Base-by-base conservation (phyloP, 345 rosid species). In the Carallia brachiata region DNA sequence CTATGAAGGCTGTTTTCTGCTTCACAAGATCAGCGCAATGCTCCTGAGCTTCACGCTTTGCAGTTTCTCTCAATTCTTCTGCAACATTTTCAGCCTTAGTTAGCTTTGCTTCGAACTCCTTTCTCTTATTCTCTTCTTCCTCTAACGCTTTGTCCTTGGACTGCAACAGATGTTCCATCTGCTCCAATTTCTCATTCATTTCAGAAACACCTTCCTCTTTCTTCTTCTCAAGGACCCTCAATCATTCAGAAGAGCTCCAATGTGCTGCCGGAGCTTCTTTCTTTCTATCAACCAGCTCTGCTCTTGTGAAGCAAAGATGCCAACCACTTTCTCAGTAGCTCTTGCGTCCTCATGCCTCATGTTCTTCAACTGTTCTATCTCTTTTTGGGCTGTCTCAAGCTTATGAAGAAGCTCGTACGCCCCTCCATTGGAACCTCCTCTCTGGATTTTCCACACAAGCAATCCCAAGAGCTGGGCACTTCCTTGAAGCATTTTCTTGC, bases 311-410 rank as follows among this genome's bases (percentile, higher is more conserved):
- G 99, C 96, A 72, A 85, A 83, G 57, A 95, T 92, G 52, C 96
- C 65, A 34, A 90, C 97, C 62, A 89, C 97, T 69, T 90, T 95
- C 89, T 95, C 99, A 62, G 92, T 95, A 9, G 97, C 99, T 73
- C 81, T 92, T 6, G 93, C 97, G 68, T 90, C 97, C 81, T 88
- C 96, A 0, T 68, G 84, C 67, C 97, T 85, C 59, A 75, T 65
- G 75, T 85, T 84, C 86, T 84, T 86, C 67, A 92, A 66, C 81
- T 79, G 89, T 56, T 69, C 78, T 18, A 90, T 86, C 84, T 83
- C 89, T 54, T 70, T 76, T 67, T 84, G 84, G n/a, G 89, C 87
- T 23, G 61, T 72, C 78, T 83, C 82, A 12, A 91, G 87, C 76
- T 83, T 82, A 55, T 60, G 77, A 18, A 76, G 77, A 73, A 90